These are phyloP conservation scores for Epichloe typhina DNA, from an alignment of 2,329 filamentous ascomycete genomes.

Conservation along the genomic window DNA sequence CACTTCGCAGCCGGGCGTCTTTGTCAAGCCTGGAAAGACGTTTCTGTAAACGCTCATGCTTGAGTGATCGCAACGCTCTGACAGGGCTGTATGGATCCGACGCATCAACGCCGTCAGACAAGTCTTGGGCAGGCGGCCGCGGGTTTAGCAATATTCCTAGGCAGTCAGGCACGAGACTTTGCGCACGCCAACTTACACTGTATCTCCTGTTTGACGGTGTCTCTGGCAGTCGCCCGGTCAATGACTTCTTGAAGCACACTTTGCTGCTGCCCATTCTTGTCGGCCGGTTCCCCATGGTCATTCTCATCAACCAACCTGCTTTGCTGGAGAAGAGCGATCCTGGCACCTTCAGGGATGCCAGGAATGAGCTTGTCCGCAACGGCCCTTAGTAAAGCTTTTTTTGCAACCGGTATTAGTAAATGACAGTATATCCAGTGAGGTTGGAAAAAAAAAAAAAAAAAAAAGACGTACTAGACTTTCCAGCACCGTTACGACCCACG, in stretches of 20 bases:
- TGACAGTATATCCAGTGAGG: too few species aligned
- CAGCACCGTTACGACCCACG: conserved; percentile 67
- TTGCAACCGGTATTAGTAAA: neutral
- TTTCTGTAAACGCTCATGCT: conserved; percentile 47
- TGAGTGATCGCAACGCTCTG: conserved; percentile 45
- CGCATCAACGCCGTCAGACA: conserved; percentile 46
- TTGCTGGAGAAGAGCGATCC: conserved; percentile 58
- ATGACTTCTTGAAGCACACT: conserved; percentile 56
- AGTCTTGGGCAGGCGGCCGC: conserved; percentile 22
- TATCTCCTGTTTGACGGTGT: conserved; percentile 47
- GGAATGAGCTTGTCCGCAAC: conserved; percentile 69
- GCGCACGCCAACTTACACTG: conserved; percentile 28
- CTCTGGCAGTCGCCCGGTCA: conserved; percentile 42
- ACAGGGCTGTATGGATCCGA: conserved; percentile 45
- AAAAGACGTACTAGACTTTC: conserved; percentile 56
- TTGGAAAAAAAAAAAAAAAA: neutral
- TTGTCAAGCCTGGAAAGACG: conserved; percentile 58
- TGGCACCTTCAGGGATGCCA: conserved; percentile 53
- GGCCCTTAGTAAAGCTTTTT: conserved; percentile 56
- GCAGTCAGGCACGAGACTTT: too few species aligned
- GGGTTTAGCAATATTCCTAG: neutral
- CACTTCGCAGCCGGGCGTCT: conserved; percentile 60
- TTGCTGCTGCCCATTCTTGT: conserved; percentile 5
- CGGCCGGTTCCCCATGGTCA: conserved; percentile 14
- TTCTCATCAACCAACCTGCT: conserved; percentile 28